Base-by-base conservation (phyloP, 2,329 filamentous ascomycete species). In the Lachnellula subtilissima region DNA sequence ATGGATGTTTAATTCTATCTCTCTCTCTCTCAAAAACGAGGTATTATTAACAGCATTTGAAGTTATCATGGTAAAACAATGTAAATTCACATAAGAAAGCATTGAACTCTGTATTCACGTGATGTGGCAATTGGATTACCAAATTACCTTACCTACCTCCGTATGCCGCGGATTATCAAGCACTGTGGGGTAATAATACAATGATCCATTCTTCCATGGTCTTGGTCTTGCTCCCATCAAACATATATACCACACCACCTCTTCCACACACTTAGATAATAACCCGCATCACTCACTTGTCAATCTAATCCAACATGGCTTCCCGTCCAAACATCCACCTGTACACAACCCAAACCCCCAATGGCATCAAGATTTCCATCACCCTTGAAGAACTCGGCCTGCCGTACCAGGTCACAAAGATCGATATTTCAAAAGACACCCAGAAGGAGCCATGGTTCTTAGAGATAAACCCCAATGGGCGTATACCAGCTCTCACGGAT, bases 361-460 rank as follows among this genome's bases (percentile, higher is more conserved):
- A 96, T 74, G 91, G 91, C 61, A 88, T 94, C 78, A 96, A 96
- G 72, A 83, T 90, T 59, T 91, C 89, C 55, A 96, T 96, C 62
- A 80, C 89, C 9, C 76, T 97, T 15, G 91, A 95, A 74, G 91
- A 96, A 74, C 80, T 96, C 4, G 87, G 86, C 63, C 75, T 95
- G 42, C 82, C 87, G n/a, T 96, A 96, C 76, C 85, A 91, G 73
- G 82, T 85, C 45, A 81, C 86, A 52, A 77, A 81, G 45, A 85
- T 95, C 66, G 80, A 88, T n/a, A 80, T 95, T 57, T 75, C 71
- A 60, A 88, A 88, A 61, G 88, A 91, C 70, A 80, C 76, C n/a
- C 90, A 95, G 67, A 95, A 94, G 66, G 82, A 93, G 71, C 83
- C 83, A 15, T 95, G 89, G 90, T 97, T 93, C 74, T 81, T 95